Conservation (phyloP, 371 early-diverging fungal genomes). For the Conidiobolus incongruus region DNA sequence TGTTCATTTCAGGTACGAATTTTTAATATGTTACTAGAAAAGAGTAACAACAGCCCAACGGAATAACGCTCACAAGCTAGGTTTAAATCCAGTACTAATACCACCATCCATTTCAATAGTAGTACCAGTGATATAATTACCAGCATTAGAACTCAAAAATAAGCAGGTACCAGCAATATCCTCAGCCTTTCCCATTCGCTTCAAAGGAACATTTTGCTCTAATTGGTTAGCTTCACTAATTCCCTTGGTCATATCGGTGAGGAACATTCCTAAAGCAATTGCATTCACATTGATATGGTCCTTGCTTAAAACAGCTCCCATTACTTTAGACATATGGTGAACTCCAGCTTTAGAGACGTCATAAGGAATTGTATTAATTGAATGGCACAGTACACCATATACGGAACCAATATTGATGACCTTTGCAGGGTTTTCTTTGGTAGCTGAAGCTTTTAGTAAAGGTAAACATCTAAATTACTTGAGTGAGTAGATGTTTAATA, state of each 20-base stretch:
- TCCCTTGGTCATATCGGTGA: slow-evolving; percentile 80
- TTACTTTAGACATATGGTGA: slow-evolving; percentile 43
- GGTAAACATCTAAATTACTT: slow-evolving; percentile 35
- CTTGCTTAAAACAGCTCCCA: slow-evolving; percentile 35
- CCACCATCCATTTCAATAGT: slow-evolving; percentile 72
- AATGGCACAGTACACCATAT: slow-evolving; percentile 39
- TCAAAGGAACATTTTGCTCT: too few species aligned
- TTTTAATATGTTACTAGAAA: too few species aligned
- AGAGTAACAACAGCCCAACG: too few species aligned
- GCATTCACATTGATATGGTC: slow-evolving; percentile 63
- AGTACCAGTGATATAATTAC: slow-evolving; percentile 60
- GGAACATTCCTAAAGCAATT: slow-evolving; percentile 77
- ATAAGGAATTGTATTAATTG: slow-evolving; percentile 57
- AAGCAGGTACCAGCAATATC: slow-evolving; percentile 75
- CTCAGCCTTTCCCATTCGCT: slow-evolving; percentile 55
- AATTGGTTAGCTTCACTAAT: too few species aligned
- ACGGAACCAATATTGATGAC: slow-evolving; percentile 75
- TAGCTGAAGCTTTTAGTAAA: slow-evolving; percentile 36
- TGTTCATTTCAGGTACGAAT: too few species aligned
- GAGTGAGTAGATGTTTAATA: too few species aligned
- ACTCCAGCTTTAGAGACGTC: slow-evolving; percentile 57
- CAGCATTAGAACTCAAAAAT: slow-evolving; percentile 47
- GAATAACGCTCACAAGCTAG: not conserved
- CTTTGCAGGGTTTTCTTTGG: slow-evolving; percentile 20
- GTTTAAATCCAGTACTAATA: slow-evolving; percentile 5